Conservation (phyloP, 495 filamentous ascomycete species). For the Talaromyces borbonicus region DNA sequence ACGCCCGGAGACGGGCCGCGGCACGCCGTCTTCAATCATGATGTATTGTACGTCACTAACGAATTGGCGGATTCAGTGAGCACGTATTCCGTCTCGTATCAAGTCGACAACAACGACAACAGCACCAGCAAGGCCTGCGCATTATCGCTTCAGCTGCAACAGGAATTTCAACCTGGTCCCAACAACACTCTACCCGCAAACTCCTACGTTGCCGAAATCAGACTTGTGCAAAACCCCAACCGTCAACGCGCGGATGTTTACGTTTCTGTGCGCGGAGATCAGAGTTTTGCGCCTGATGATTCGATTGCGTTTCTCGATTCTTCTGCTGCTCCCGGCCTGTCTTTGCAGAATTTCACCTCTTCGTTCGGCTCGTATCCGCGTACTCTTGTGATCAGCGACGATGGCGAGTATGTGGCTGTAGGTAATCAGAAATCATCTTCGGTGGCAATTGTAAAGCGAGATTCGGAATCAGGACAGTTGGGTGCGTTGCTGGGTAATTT, state of each 20-base stretch:
- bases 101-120: conserved; percentile 30
- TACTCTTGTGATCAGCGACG: conserved; percentile 55
- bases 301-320: conserved; percentile 22
- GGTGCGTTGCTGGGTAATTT: conserved; percentile 37
- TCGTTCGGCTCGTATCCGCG: conserved; percentile 52
- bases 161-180: conserved; percentile 20
- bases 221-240: conserved; percentile 11
- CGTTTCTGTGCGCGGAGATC: conserved; percentile 35
- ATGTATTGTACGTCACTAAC: conserved; percentile 45
- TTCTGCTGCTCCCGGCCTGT: conserved; percentile 35
- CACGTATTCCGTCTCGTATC: conserved; percentile 50
- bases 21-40: conserved; percentile 42
- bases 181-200: conserved; percentile 18
- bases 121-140: too few relatives aligned
- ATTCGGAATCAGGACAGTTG: conserved; percentile 45
- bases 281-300: conserved; percentile 23
- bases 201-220: conserved; percentile 31
- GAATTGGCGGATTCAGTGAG: conserved; percentile 53
- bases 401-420: conserved; percentile 49
- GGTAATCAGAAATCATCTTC: conserved; percentile 50
- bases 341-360: conserved; percentile 38
- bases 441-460: conserved; percentile 50
- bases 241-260: conserved; percentile 21
- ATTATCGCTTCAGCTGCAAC: conserved; percentile 24
- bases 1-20: conserved; percentile 49